Evolutionary conservation across 331 rosid genomes (phyloP).

Genomic region (Spiraea crenata): DNA sequence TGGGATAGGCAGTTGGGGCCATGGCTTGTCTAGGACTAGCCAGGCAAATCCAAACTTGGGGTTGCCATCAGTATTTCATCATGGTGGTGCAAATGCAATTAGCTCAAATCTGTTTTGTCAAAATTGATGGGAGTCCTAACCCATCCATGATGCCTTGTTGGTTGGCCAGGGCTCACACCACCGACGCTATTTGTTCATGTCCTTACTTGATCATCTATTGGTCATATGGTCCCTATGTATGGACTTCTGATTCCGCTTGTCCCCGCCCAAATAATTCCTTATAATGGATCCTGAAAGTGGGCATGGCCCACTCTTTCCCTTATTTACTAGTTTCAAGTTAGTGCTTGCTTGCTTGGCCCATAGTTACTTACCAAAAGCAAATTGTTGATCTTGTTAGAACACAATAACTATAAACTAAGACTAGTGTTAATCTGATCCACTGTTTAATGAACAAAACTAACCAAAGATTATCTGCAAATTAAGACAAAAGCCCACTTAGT

Average conservation of each 20-base stretch:
- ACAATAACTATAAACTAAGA: no score
- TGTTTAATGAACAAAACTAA: no score
- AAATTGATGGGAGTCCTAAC: background rate
- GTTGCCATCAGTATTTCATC: conserved; percentile 11
- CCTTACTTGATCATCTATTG: background rate
- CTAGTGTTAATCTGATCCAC: no score
- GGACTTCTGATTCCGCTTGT: conserved; percentile 25
- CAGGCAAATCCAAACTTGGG: conserved; percentile 33
- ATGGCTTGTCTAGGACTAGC: conserved; percentile 34
- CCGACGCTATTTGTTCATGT: conserved; percentile 37
- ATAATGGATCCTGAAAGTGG: conserved; percentile 23
- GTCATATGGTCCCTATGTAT: background rate
- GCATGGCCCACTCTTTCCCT: conserved; percentile 26
- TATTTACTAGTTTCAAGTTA: background rate
- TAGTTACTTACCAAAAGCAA: no score
- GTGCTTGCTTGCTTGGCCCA: background rate
- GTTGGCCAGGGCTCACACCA: conserved; percentile 64
- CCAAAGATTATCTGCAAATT: no score
- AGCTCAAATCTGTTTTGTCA: background rate
- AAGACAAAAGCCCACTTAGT: no score
- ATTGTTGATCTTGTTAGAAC: no score
- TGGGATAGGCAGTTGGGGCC: conserved; percentile 20
- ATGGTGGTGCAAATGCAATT: no score
- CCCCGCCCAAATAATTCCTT: background rate
- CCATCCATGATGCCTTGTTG: conserved; percentile 42